Conservation (phyloP, 2,329 filamentous ascomycete species). For the Pseudogymnoascus sp. region DNA sequence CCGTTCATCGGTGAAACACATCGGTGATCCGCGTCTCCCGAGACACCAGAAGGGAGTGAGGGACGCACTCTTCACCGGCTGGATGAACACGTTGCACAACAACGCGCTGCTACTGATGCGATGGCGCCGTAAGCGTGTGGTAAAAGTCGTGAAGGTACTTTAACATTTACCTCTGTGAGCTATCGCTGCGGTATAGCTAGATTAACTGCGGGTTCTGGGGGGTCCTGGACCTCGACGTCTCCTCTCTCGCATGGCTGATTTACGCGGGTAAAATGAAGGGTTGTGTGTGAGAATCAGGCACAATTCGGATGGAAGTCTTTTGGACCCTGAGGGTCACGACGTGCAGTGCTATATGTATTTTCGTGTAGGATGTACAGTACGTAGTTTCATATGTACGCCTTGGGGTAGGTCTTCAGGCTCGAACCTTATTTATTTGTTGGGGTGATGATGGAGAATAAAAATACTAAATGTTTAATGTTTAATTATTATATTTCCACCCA, state of each 20-base stretch:
- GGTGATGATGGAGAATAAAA: not conserved
- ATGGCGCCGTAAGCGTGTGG: not conserved
- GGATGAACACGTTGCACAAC: not conserved
- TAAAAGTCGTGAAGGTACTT: not conserved
- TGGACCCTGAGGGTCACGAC: too few relatives aligned
- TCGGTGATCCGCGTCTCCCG: not conserved
- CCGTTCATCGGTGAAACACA: not conserved
- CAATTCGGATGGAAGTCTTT: not conserved
- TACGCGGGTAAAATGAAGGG: not conserved
- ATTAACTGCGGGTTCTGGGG: not conserved
- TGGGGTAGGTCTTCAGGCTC: not conserved
- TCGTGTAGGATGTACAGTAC: not conserved
- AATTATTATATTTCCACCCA: not conserved
- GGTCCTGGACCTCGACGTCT: too few relatives aligned
- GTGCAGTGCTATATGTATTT: too few relatives aligned
- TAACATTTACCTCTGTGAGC: too few relatives aligned
- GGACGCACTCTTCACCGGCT: not conserved
- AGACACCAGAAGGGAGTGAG: not conserved
- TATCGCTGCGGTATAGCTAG: too few relatives aligned
- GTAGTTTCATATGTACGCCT: not conserved
- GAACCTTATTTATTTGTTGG: not conserved
- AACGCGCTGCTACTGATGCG: not conserved
- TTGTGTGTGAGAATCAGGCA: not conserved
- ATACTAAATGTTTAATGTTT: too few relatives aligned
- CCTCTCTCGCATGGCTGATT: not conserved